These are phyloP conservation scores for Beta vulgaris DNA, from an alignment of 148 eudicot species.

Conservation along the genomic window DNA sequence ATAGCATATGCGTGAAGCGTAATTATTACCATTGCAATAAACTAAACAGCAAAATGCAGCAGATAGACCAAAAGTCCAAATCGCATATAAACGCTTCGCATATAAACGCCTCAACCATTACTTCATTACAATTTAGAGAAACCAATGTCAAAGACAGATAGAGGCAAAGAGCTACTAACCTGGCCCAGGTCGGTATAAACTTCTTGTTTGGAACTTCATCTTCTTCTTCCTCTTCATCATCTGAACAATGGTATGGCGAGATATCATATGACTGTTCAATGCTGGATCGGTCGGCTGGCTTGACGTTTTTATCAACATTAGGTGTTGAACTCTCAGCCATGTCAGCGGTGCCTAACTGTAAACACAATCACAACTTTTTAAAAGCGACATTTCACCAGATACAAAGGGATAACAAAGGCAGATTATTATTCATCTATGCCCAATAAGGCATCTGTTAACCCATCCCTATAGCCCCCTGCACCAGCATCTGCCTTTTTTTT, in stretches of 20 bases:
- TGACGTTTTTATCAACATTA: slow-evolving; percentile 17
- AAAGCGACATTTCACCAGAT: neutral
- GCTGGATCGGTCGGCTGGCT: slow-evolving; percentile 25
- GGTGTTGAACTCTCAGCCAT: slow-evolving; percentile 36
- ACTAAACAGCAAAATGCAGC: too few species aligned
- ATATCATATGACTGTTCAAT: slow-evolving; percentile 74
- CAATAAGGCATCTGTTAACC: neutral
- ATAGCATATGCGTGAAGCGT: neutral
- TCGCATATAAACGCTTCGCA: neutral
- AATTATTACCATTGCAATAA: too few species aligned
- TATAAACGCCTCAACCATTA: slow-evolving; percentile 1
- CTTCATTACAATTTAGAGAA: neutral
- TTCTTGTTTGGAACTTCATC: slow-evolving; percentile 61
- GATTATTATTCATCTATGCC: neutral
- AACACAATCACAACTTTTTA: slow-evolving; percentile 4
- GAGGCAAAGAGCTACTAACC: slow-evolving; percentile 55
- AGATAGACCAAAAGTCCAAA: neutral
- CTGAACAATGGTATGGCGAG: slow-evolving; percentile 93
- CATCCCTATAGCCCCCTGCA: neutral
- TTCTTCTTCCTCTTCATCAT: slow-evolving; percentile 79
- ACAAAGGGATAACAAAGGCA: neutral
- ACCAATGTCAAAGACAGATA: slow-evolving; percentile 5
- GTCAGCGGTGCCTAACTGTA: slow-evolving; percentile 26
- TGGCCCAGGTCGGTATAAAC: slow-evolving; percentile 91
- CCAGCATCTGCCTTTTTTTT: neutral